Base-by-base conservation (phyloP, 164 flowering plant species). In the Liquidambar formosana region DNA sequence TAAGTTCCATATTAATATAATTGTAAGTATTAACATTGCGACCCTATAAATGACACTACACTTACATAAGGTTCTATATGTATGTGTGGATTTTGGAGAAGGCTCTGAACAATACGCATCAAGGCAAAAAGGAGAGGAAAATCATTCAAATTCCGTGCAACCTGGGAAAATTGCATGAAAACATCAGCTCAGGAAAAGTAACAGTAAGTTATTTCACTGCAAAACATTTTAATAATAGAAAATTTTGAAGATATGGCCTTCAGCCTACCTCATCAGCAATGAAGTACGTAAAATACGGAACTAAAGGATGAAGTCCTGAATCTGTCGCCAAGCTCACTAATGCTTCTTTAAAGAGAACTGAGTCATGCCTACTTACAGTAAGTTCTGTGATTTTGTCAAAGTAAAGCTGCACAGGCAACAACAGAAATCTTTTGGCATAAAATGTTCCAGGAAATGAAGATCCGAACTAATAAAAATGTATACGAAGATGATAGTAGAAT, bases 1-100 rank as follows among this genome's bases (percentile, higher is more conserved):
- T 5, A 54, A 54, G 26, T 22, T 54, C 22, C 22, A 54, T 23
- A 23, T 23, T 1, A 2, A 9, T 54, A 51, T 12, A 15, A n/a
- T 9, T 15, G 46, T 15, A 51, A 25, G 15, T 49, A 16, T 15
- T 90, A 95, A 59, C 45, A 16, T 59, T 33, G 28, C 6, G 3
- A 59, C 18, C 22, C 5, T 2, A 43, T 44, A 56, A 57, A 38
- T 41, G 25, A 61, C 19, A 61, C 13, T 5, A 66, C 64, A 82
- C 92, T 86, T 80, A 89, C 94, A 83, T 89, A 89, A 64, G 90
- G 92, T 76, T 89, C 94, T 56, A 86, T 77, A 58, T 88, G 89
- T 82, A 89, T 79, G 72, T 87, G 92, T 10, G 82, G 86, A 73
- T 89, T 89, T 61, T 76, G 87, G 62, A 89, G 89, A 81, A 89